Evolutionary conservation across 805 yeast species (phyloP).

Genomic region (Aciculoconidium aculeatum): DNA sequence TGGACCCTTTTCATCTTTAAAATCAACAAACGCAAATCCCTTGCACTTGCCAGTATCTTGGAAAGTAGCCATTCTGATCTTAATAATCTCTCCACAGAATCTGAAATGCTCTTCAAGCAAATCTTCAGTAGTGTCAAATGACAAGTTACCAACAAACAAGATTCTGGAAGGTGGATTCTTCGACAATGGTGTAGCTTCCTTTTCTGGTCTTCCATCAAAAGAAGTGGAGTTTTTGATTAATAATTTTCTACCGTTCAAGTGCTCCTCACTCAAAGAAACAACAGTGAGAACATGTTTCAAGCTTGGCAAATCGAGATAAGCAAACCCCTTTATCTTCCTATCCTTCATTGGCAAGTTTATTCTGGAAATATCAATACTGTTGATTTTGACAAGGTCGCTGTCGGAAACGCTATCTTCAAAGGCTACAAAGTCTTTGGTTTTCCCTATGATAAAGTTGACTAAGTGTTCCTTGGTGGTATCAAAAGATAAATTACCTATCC

Average conservation of each 20-base stretch:
- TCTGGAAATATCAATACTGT: slow-evolving; percentile 60
- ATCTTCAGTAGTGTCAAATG: slow-evolving; percentile 87
- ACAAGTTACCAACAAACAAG: slow-evolving; percentile 85
- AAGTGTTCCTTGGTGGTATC: slow-evolving; percentile 77
- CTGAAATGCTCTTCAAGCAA: slow-evolving; percentile 74
- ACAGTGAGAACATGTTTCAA: slow-evolving; percentile 56
- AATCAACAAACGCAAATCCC: slow-evolving; percentile 92
- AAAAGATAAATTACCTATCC: slow-evolving; percentile 92
- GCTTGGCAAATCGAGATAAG: slow-evolving; percentile 75
- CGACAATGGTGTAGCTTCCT: slow-evolving; percentile 37
- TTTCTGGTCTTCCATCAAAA: slow-evolving; percentile 82
- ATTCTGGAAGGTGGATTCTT: slow-evolving; percentile 87
- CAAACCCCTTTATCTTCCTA: slow-evolving; percentile 76
- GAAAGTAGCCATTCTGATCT: slow-evolving; percentile 95
- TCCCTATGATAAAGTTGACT: slow-evolving; percentile 54
- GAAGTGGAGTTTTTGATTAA: slow-evolving; percentile 77
- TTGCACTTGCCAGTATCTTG: slow-evolving; percentile 95
- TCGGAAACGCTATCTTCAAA: slow-evolving; percentile 17
- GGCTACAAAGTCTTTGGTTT: slow-evolving; percentile 36
- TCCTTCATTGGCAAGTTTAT: slow-evolving; percentile 75
- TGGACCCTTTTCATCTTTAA: slow-evolving; percentile 73
- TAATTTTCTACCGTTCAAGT: slow-evolving; percentile 78
- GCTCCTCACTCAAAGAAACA: slow-evolving; percentile 61
- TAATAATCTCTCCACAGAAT: slow-evolving; percentile 82
- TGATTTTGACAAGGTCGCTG: slow-evolving; percentile 27